Evolutionary conservation across 1,284 basidiomycete genomes (phyloP), one percentile per base, ranked within the genome.

Genomic region (Cryptococcus sp.): DNA sequence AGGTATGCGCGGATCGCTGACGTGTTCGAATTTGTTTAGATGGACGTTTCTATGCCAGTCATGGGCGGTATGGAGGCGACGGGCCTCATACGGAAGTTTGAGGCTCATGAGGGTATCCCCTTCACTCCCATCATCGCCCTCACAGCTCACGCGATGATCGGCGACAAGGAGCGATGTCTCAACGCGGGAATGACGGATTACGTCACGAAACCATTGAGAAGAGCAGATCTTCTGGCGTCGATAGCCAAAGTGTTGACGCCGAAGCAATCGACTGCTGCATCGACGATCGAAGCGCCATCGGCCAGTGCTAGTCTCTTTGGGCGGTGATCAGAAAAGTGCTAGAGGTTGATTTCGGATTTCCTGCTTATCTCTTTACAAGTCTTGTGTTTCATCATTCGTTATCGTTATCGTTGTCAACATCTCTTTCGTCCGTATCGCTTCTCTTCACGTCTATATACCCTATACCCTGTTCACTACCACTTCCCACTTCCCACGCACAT

Each of bases 11-110:
- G 50, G 4, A 55, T 10, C 1, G 25, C 25, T 22, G 10, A 11
- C 10, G 8, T 3, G 17, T 56, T 20, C 40, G 53, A 11, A 27
- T 58, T 53, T 56, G 55, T 70, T 15, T 67, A 96, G 86, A 98
- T 99, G 96, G 95, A 99, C 72, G 91, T 98, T 19, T 94, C 91
- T 4, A 96, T 96, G 93, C 93, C 93, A 15, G 88, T 94, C 80
- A 94, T 82, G 78, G 81, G 81, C 11, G 82, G 82, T 38, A 80
- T 82, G 69, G 81, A 82, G 66, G 79, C 81, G n/a, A 83, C 82
- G 1, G 75, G 74, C 13, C 60, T 74, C 56, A 84, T 85, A 53
- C 78, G 84, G 47, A 76, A 81, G 51, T 93, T 88, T 76, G 96
- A 99, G 80, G 83, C 84, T 70, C 83, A 87, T 61, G 85, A 87